Percentiles rank a stretch among this genome's conserved stretches.
phyloP scores from a whole-genome alignment of 768 basidiomycete species.

The Candolleomyces aberdarensis region DNA sequence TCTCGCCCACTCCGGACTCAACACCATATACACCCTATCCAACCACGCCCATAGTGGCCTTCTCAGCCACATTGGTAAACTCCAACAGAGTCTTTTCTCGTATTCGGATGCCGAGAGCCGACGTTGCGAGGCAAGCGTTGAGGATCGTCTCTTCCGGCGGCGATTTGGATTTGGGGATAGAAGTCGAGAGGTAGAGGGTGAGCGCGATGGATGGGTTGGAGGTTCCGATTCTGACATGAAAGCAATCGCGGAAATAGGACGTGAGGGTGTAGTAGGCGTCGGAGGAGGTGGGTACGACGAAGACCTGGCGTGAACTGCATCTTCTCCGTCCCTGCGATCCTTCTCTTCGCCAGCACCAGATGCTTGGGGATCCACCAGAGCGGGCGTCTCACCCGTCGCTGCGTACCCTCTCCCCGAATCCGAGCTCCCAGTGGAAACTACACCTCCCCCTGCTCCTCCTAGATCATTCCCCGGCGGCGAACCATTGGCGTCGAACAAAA shows the following conservation, averaged over 20 bases:
- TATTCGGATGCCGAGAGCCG: slow-evolving; percentile 33
- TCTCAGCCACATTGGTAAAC: slow-evolving; percentile 52
- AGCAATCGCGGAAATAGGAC: too few relatives aligned
- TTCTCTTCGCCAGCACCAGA: not conserved
- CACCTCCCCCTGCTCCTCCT: slow-evolving; percentile 7
- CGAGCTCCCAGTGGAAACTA: slow-evolving; percentile 4
- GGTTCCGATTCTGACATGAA: too few relatives aligned
- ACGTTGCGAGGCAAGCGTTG: too few relatives aligned
- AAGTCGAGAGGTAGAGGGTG: too few relatives aligned
- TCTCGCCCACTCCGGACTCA: slow-evolving; percentile 70
- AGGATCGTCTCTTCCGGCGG: too few relatives aligned
- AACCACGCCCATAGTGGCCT: slow-evolving; percentile 67
- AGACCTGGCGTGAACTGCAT: too few relatives aligned
- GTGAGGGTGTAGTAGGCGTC: too few relatives aligned
- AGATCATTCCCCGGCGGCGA: slow-evolving; percentile 22
- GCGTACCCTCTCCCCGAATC: slow-evolving; percentile 28
- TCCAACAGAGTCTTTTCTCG: slow-evolving; percentile 40
- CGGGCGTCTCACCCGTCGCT: slow-evolving; percentile 29
- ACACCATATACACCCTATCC: slow-evolving; percentile 63
- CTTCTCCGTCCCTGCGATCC: not conserved
- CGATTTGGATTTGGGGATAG: too few relatives aligned
- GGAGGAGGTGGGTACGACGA: too few relatives aligned
- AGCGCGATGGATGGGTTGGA: too few relatives aligned
- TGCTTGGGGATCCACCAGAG: slow-evolving; percentile 24
- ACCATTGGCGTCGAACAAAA: slow-evolving; percentile 26